Conservation (phyloP, 2,329 filamentous ascomycete species). For the Penicillium occitanis region DNA sequence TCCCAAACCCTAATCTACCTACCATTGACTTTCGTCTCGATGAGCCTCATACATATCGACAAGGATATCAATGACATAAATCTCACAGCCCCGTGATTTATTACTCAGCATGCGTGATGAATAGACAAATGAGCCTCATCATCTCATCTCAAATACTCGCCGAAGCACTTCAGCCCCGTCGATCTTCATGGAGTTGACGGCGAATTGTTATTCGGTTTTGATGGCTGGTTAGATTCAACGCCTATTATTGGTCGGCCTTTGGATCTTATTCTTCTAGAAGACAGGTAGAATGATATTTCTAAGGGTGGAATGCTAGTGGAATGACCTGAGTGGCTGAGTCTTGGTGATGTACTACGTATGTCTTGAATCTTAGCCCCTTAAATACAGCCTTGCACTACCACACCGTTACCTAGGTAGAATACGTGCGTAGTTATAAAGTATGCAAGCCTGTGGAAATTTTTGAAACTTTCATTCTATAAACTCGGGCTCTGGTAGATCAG, state of each 20-base stretch:
- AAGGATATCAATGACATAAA: background rate
- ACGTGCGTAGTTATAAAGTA: background rate
- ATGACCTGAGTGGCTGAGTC: background rate
- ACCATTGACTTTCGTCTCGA: background rate
- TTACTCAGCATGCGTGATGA: background rate
- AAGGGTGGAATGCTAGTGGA: background rate
- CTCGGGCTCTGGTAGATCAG: background rate
- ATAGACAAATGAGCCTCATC: background rate
- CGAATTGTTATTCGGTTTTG: background rate
- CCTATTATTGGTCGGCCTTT: background rate
- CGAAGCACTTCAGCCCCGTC: background rate
- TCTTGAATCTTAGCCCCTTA: background rate
- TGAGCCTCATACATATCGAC: background rate
- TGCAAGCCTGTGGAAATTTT: background rate
- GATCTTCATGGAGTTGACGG: background rate
- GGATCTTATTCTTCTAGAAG: background rate
- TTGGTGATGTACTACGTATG: background rate
- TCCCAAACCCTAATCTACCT: background rate
- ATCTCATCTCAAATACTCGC: background rate
- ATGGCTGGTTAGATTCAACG: background rate
- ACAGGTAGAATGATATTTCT: too few relatives aligned
- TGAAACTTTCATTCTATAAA: background rate
- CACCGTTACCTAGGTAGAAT: background rate
- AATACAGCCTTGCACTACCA: background rate
- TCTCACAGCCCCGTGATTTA: background rate